Base-by-base conservation (phyloP, 1,284 basidiomycete genomes). In the Sporisorium graminicola region DNA sequence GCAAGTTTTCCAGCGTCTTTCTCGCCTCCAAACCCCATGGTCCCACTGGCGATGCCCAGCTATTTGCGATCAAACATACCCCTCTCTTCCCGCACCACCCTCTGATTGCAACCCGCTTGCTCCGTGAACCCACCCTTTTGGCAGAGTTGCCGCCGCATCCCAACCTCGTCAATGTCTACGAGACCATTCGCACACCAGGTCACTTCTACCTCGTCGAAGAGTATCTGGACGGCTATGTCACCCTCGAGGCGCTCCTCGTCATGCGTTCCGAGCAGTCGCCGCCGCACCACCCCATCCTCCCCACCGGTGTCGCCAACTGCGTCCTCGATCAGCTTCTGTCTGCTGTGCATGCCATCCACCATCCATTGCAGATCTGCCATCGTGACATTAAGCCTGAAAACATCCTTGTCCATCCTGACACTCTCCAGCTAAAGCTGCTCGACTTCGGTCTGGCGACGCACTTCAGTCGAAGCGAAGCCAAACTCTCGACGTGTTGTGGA, bases 141-240 rank as follows among this genome's bases (percentile, higher is more conserved):
- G 88, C 88, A 1, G 87, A 89, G 77, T 84, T 90, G 1, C 87
- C 88, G 0, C 87, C 88, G 1, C 89, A 89, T 79, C 89, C 88
- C 1, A 89, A 89, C 71, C 85, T 90, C 26, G 87, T 89, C 68
- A 86, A 86, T 44, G 89, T 90, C 3, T 87, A 87, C 68, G 88
- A 89, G 40, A 89, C 88, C 55, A 87, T 89, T 27, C 82, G 88
- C 5, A 89, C 89, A 0, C 86, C 87, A 5, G 88, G 88, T 2
- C 88, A 89, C 77, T 89, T 89, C 74, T 90, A 90, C 80, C 87
- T 90, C n/a, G 86, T 90, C 58, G 88, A 87, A 56, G 88, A 89
- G 42, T 88, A 84, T 52, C 85, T 89, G 13, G 87, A 86, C 1
- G 87, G 87, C 1, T 88, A 87, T 58, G 80, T 87, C 52, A 86